Conservation (phyloP, 1,284 basidiomycete genomes). For the Apiotrichum sp. region DNA sequence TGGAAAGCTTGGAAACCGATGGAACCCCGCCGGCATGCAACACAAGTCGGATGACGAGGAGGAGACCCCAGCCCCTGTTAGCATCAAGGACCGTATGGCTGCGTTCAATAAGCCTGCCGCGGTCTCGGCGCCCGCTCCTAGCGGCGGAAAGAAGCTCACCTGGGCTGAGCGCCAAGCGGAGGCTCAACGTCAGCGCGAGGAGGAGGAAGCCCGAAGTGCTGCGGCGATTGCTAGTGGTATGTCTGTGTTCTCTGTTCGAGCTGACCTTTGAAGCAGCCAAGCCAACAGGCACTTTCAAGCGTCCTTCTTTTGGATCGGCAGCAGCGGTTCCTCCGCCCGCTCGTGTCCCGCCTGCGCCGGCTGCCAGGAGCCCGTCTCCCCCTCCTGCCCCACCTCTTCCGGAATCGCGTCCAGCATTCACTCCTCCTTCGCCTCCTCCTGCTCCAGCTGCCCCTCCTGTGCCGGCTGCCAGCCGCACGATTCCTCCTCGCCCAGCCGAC, state of each 20-base stretch:
- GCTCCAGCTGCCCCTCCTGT: conserved; percentile 21
- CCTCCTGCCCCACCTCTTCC: conserved; percentile 38
- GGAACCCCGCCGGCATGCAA: conserved; percentile 51
- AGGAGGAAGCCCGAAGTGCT: conserved; percentile 67
- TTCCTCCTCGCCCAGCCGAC: conserved; percentile 27
- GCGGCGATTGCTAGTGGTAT: conserved; percentile 49
- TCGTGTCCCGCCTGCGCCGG: conserved; percentile 5
- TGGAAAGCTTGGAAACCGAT: conserved; percentile 72
- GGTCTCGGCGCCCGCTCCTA: conserved; percentile 17
- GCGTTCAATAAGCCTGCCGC: conserved; percentile 26
- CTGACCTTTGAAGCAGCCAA: conserved; percentile 4
- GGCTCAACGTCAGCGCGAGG: conserved; percentile 74
- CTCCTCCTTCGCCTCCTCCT: conserved; percentile 6
- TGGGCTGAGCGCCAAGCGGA: conserved; percentile 85
- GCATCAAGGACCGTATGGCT: conserved; percentile 40
- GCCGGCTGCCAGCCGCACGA: conserved; percentile 5
- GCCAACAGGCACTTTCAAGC: conserved; percentile 5
- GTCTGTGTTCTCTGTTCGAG: neutral
- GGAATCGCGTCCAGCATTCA: no score
- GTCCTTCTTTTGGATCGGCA: conserved; percentile 13
- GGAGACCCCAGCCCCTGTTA: conserved; percentile 27
- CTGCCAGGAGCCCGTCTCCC: conserved; percentile 35
- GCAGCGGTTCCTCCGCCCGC: conserved; percentile 13
- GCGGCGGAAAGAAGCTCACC: conserved; percentile 63
- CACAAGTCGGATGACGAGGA: conserved; percentile 27